Conservation (phyloP, 2,329 filamentous ascomycete species). For the Alternaria brassicicola region DNA sequence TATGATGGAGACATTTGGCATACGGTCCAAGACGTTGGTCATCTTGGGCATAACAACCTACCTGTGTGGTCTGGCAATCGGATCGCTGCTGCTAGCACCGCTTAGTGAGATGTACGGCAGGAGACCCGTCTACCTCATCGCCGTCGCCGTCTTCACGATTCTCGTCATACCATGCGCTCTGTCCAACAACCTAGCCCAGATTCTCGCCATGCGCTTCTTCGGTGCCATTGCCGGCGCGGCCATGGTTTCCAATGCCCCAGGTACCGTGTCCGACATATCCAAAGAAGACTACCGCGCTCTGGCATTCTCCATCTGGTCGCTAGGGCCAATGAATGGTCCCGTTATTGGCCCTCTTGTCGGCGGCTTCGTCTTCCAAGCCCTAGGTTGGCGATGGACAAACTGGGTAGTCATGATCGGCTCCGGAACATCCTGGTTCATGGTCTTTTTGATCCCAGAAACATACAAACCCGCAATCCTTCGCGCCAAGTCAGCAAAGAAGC, state of each 20-base stretch:
- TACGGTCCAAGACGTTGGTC: constrained; percentile 63
- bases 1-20: constrained; percentile 70
- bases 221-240: constrained; percentile 76
- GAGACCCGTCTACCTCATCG: constrained; percentile 69
- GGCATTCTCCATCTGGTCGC: constrained; percentile 81
- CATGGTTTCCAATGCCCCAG: constrained; percentile 83
- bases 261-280: constrained; percentile 83
- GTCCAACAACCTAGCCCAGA: constrained; percentile 68
- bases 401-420: constrained; percentile 71
- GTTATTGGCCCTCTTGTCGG: constrained; percentile 72
- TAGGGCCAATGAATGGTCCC: constrained; percentile 75
- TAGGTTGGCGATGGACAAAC: constrained; percentile 88
- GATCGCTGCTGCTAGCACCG: constrained; percentile 75
- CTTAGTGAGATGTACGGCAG: constrained; percentile 74
- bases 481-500: constrained; percentile 70
- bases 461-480: constrained; percentile 75
- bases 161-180: constrained; percentile 75
- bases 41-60: constrained; percentile 82
- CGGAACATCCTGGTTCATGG: constrained; percentile 64
- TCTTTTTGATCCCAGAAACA: constrained; percentile 74
- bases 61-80: constrained; percentile 73
- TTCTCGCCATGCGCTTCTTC: constrained; percentile 77
- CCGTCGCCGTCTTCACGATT: constrained; percentile 68
- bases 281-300: constrained; percentile 78
- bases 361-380: constrained; percentile 76